Evolutionary conservation across 139 green algal species (phyloP).

Genomic region (Ulvella scutata): DNA sequence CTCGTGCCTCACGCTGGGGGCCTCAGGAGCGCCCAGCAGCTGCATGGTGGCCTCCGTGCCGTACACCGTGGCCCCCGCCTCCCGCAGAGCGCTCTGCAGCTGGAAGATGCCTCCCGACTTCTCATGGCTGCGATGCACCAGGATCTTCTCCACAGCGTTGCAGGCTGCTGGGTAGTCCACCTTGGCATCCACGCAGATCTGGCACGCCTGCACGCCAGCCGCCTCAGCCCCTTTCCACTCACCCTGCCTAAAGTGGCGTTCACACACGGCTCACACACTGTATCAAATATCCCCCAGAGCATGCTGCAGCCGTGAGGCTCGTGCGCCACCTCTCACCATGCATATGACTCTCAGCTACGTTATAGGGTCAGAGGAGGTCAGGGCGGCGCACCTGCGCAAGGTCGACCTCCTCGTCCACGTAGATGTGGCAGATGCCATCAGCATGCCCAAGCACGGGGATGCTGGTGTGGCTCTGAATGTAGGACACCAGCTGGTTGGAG

Average conservation of each 20-base stretch:
- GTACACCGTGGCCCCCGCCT: constrained; percentile 17
- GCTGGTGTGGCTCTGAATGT: constrained; percentile 75
- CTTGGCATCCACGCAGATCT: constrained; percentile 69
- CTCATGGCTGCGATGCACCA: constrained; percentile 35
- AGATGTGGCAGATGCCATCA: constrained; percentile 97
- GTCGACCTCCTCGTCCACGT: constrained; percentile 67
- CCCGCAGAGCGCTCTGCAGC: constrained; percentile 6
- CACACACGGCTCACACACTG: neutral
- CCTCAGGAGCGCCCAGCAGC: constrained; percentile 26
- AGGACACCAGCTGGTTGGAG: constrained; percentile 50
- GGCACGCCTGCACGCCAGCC: constrained; percentile 6
- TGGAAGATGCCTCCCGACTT: neutral
- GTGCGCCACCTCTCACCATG: neutral
- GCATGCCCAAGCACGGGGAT: constrained; percentile 97
- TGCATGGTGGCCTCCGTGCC: neutral
- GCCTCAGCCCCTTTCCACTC: neutral
- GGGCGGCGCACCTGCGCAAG: constrained; percentile 17
- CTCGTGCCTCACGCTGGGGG: constrained; percentile 57
- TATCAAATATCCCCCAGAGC: neutral
- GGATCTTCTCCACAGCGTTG: constrained; percentile 93
- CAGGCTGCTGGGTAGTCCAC: constrained; percentile 95
- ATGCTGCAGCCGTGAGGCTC: neutral
- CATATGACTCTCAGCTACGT: too few species aligned
- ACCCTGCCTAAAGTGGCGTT: neutral
- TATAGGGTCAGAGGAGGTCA: neutral